Percentiles rank a stretch among this genome's conserved stretches.
Evolutionary conservation across 441 rosid genomes (phyloP).

Genomic region (Corymbia calophylla): DNA sequence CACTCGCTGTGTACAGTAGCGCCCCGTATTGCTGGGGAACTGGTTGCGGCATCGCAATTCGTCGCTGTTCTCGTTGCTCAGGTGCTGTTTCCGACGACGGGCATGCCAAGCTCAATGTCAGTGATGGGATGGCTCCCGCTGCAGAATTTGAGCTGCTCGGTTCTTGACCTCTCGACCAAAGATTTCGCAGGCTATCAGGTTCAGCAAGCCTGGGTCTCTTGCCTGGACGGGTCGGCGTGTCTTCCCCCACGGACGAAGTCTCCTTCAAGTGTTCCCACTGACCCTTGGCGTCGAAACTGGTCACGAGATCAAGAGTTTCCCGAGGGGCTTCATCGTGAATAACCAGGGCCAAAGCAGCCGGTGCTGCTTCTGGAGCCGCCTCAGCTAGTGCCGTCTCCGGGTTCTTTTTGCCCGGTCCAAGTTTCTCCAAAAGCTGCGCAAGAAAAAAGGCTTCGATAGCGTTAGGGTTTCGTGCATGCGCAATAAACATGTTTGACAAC

Average conservation of each 20-base stretch:
- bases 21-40: not conserved
- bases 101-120: not conserved
- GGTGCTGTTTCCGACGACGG: not conserved
- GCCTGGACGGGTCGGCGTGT: not conserved
- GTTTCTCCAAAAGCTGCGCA: not conserved
- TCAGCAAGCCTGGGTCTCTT: not conserved
- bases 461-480: not conserved
- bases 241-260: not conserved
- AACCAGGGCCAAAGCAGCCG: not conserved
- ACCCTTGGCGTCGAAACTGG: not conserved
- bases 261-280: not conserved
- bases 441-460: not conserved
- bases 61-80: not conserved
- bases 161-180: not conserved
- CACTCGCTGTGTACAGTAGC: not conserved
- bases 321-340: not conserved
- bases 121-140: not conserved
- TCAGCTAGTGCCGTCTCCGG: not conserved
- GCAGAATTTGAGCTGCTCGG: not conserved
- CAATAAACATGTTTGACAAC: not conserved
- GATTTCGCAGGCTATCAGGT: not conserved
- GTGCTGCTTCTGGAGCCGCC: not conserved
- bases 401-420: not conserved
- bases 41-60: not conserved
- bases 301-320: not conserved